Evolutionary conservation across 805 yeast genomes (phyloP).

Genomic region (Candida manassasensis): DNA sequence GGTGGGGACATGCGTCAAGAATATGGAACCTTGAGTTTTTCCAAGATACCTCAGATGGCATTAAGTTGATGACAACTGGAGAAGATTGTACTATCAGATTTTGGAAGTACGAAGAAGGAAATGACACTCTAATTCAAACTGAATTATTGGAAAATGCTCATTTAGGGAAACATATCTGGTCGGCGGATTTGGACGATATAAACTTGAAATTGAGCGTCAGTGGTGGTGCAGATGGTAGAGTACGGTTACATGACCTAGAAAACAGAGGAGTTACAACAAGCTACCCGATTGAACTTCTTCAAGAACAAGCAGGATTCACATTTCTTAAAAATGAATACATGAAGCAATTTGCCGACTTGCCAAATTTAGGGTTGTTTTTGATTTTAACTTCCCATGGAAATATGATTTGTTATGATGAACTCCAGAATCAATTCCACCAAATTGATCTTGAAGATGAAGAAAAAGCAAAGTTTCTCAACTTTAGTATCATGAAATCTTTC

Average conservation of each 20-base stretch:
- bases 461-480: conserved; percentile 26
- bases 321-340: conserved; percentile 50
- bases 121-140: conserved; percentile 31
- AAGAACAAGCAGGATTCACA: conserved; percentile 15
- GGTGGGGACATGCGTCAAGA: conserved; percentile 97
- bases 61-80: conserved; percentile 62
- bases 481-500: conserved; percentile 42
- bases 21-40: conserved; percentile 79
- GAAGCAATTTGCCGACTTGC: conserved; percentile 53
- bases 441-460: conserved; percentile 12
- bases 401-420: conserved; percentile 30
- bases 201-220: conserved; percentile 56
- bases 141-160: conserved; percentile 61
- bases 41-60: conserved; percentile 15
- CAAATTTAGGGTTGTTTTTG: conserved; percentile 36
- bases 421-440: conserved; percentile 19
- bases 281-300: conserved; percentile 33
- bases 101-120: conserved; percentile 51
- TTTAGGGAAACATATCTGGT: conserved; percentile 85
- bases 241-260: conserved; percentile 56
- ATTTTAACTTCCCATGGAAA: conserved; percentile 59
- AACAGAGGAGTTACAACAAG: conserved; percentile 8
- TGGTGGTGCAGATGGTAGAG: conserved; percentile 91
- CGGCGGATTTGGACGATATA: conserved; percentile 51
- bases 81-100: conserved; percentile 79